Evolutionary conservation across 2,329 filamentous ascomycete species (phyloP).

Genomic region (Catunica adiposa): DNA sequence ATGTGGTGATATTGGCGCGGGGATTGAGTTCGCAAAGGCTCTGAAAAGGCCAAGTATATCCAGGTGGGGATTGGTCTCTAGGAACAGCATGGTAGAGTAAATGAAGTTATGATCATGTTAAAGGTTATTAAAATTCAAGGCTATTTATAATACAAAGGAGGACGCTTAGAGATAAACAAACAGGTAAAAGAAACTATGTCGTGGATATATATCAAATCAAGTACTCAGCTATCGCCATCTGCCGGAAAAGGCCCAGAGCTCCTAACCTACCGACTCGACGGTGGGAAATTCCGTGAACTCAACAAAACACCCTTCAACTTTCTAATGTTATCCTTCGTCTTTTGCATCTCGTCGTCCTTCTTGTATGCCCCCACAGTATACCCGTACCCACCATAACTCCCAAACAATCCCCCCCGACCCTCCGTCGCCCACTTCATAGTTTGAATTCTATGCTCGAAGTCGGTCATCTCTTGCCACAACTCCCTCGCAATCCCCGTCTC

Average conservation of each 20-base stretch:
- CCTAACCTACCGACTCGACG: neutral
- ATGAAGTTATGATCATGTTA: no score
- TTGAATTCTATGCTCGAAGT: slow-evolving; percentile 9
- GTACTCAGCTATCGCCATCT: no score
- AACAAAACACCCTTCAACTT: slow-evolving; percentile 65
- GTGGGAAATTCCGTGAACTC: slow-evolving; percentile 57
- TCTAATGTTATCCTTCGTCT: slow-evolving; percentile 57
- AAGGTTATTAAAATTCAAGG: no score
- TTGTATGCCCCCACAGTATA: slow-evolving; percentile 5
- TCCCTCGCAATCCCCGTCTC: slow-evolving; percentile 10
- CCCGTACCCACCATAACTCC: slow-evolving; percentile 6
- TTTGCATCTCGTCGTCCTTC: slow-evolving; percentile 51
- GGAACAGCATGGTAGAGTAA: no score
- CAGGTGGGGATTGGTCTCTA: no score
- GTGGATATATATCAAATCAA: no score
- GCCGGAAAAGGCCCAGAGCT: no score
- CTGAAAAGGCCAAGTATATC: neutral
- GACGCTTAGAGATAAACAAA: no score
- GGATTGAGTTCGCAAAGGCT: neutral
- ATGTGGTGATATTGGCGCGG: neutral
- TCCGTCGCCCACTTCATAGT: slow-evolving; percentile 3
- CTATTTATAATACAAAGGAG: no score
- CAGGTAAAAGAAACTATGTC: no score
- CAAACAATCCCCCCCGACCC: neutral
- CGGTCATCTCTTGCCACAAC: slow-evolving; percentile 13